Evolutionary conservation across 164 flowering plant genomes (phyloP).

Genomic region (Cinnamomum chago): DNA sequence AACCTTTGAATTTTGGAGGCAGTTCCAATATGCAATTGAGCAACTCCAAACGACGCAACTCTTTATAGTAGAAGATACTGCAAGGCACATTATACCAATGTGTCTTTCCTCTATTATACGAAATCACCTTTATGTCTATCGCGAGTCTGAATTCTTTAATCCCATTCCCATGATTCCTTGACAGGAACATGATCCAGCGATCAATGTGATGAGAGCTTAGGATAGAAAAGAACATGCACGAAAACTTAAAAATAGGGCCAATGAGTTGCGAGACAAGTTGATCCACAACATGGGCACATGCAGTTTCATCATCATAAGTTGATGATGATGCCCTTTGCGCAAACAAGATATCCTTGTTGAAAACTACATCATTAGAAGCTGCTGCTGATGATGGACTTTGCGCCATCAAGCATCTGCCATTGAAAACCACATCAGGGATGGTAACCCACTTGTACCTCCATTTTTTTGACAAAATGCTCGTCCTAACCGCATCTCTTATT

Average conservation of each 20-base stretch:
- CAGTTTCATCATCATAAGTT: slow-evolving; percentile 17
- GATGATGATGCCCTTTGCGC: too few species aligned
- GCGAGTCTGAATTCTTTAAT: slow-evolving; percentile 35
- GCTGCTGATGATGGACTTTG: too few species aligned
- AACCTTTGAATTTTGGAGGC: slow-evolving; percentile 15
- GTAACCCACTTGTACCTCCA: background rate
- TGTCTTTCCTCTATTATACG: slow-evolving; percentile 17
- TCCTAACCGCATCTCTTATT: slow-evolving; percentile 49
- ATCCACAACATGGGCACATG: slow-evolving; percentile 11
- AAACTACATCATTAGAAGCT: too few species aligned
- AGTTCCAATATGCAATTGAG: slow-evolving; percentile 43
- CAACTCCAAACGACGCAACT: slow-evolving; percentile 38
- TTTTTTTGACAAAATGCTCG: slow-evolving; percentile 38
- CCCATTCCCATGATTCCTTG: slow-evolving; percentile 1
- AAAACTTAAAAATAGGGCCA: slow-evolving; percentile 51
- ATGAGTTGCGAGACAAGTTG: slow-evolving; percentile 48
- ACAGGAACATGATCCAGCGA: slow-evolving; percentile 47
- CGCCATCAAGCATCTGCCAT: too few species aligned
- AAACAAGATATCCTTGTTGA: too few species aligned
- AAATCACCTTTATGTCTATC: background rate
- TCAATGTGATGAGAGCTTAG: slow-evolving; percentile 35
- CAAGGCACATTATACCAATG: slow-evolving; percentile 53
- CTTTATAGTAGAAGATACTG: slow-evolving; percentile 38
- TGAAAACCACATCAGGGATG: too few species aligned
- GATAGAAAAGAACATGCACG: slow-evolving; percentile 40